Evolutionary conservation across 106 monocot species (phyloP), one percentile per base, ranked within the genome.

Genomic region (Dioscorea alata): DNA sequence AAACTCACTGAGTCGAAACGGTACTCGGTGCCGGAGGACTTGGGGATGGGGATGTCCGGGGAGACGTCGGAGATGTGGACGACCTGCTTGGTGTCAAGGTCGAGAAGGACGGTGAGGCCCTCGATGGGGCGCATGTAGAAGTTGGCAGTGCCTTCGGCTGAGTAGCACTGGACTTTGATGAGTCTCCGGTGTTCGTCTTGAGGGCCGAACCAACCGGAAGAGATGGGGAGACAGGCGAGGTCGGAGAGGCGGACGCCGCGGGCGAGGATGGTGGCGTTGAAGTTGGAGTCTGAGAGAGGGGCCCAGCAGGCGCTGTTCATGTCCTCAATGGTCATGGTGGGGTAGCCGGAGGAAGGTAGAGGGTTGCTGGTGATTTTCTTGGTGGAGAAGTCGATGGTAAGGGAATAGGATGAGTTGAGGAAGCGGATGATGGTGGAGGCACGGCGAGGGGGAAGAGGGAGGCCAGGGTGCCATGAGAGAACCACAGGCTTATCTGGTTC

Each of bases 51-150:
- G 48, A 95, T 81, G 35, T 80, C 78, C 22, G 28, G 50, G 8
- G 81, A 81, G 12, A 23, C 13, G 59, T 95, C 94, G 19, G 65
- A 49, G 42, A 95, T 72, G 8, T 85, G 64, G 23, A 90, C 60
- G 18, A 91, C 88, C 22, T 86, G 75, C 67, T 68, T 67, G 48
- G 83, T 95, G 75, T 95, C 94, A 54, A 91, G 69, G 79, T 95
- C 94, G 50, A 95, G 24, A 12, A 95, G 71, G n/a, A 91, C 85
- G 23, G 94, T 95, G 42, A 95, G 88, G 23, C 94, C 94, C 65
- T 95, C 94, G 76, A 95, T 88, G 25, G 94, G 94, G 16, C 94
- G 78, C 90, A 95, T 95, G 85, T 95, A 95, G 83, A 95, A 95
- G 71, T 95, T 95, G n/a, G 94, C 85, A 16, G 94, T 95, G 50